Evolutionary conservation across 345 rosid genomes (phyloP).

Genomic region (Rhizophora mangle): DNA sequence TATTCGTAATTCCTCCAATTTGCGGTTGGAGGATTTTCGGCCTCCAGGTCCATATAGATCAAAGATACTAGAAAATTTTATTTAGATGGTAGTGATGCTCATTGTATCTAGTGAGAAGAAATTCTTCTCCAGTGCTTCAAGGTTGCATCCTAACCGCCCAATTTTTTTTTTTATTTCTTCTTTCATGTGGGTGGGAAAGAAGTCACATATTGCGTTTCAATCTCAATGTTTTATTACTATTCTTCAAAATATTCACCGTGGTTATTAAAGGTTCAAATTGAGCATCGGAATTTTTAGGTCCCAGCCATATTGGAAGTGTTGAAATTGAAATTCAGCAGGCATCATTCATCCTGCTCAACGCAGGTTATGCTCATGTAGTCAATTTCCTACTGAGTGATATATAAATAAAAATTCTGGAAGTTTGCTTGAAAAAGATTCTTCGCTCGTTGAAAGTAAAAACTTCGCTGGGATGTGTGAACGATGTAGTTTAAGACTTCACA

Average conservation of each 20-base stretch:
- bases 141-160: slow-evolving; percentile 18
- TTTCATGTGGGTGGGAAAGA: slow-evolving; percentile 17
- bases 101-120: slow-evolving; percentile 29
- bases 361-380: no score
- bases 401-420: no score
- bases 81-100: slow-evolving; percentile 51
- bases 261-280: slow-evolving; percentile 26
- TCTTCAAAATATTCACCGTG: slow-evolving; percentile 21
- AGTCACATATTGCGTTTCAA: slow-evolving; percentile 24
- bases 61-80: slow-evolving; percentile 66
- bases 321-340: no score
- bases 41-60: slow-evolving; percentile 56
- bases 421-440: no score
- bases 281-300: slow-evolving; percentile 11
- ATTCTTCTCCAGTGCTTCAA: slow-evolving; percentile 22
- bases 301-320: no score
- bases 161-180: slow-evolving; percentile 36
- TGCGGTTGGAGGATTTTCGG: slow-evolving; percentile 67
- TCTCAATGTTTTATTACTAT: slow-evolving; percentile 22
- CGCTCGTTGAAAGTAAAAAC: no score
- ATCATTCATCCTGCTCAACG: no score
- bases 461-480: no score
- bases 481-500: no score
- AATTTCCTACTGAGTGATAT: no score
- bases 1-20: slow-evolving; percentile 48